phyloP scores from a whole-genome alignment of 2,329 filamentous ascomycete species.

The Hypoxylon sp. region DNA sequence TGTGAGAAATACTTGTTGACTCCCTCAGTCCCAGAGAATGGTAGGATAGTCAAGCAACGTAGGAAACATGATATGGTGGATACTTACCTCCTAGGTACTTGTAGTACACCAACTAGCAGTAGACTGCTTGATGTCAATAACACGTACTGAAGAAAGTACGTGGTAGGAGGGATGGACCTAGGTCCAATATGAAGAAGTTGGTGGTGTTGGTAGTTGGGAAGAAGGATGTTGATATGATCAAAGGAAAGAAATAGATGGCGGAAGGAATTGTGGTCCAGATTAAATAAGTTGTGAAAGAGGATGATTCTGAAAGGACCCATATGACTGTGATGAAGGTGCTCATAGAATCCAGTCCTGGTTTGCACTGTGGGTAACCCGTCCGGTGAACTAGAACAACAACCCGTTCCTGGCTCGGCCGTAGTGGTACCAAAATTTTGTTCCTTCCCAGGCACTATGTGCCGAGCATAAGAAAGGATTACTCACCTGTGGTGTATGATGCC shows the following conservation, averaged over 20 bases:
- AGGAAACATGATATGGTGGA: background rate
- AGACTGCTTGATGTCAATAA: constrained; percentile 16
- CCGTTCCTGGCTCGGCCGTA: background rate
- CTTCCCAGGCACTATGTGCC: background rate
- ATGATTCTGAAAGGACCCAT: background rate
- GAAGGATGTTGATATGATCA: background rate
- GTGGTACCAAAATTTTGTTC: background rate
- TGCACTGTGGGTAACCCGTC: constrained; percentile 6
- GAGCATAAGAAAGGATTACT: background rate
- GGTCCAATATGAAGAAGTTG: background rate
- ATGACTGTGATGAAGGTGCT: constrained; percentile 6
- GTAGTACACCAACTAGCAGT: background rate
- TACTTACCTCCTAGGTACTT: constrained; percentile 7
- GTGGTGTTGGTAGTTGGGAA: background rate
- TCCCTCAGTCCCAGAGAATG: background rate
- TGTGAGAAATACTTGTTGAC: background rate
- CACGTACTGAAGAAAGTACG: background rate
- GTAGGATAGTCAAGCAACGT: background rate
- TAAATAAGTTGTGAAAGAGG: background rate
- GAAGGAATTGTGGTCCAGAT: background rate
- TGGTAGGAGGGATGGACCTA: background rate
- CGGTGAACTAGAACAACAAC: constrained; percentile 5
- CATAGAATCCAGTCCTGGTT: background rate
- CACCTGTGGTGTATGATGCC: background rate
- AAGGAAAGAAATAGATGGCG: constrained; percentile 3